Percentiles rank a stretch among this genome's conserved stretches.
These are phyloP conservation scores for Solanum medicagineum DNA, from an alignment of 257 asterid species.

Conservation along the genomic window DNA sequence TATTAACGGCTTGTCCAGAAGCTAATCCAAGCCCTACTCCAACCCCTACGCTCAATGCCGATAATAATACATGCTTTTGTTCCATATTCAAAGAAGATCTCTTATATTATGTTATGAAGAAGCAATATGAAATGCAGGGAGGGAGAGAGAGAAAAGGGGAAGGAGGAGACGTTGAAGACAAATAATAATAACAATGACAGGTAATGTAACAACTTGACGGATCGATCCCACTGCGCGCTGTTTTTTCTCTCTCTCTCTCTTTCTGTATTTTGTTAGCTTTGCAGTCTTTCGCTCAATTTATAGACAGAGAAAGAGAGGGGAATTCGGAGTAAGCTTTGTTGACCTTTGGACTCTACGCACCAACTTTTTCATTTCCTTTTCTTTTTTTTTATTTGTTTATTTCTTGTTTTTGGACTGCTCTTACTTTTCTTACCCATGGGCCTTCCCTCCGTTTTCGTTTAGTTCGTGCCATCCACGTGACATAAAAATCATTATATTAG, in stretches of 20 bases:
- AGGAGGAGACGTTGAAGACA: neutral
- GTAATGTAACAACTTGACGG: neutral
- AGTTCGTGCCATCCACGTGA: too few relatives aligned
- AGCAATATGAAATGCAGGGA: neutral
- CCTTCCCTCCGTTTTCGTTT: too few relatives aligned
- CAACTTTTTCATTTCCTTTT: neutral
- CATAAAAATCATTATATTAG: too few relatives aligned
- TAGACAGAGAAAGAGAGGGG: neutral
- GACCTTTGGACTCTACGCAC: neutral
- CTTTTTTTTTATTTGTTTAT: neutral
- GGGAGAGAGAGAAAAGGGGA: neutral
- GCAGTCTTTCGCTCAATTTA: neutral
- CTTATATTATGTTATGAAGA: neutral
- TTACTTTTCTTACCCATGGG: neutral
- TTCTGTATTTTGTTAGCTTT: neutral
- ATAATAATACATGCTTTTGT: constrained; percentile 59
- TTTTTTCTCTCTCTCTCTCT: neutral
- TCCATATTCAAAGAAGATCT: constrained; percentile 58
- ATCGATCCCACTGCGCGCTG: neutral
- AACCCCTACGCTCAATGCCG: constrained; percentile 86
- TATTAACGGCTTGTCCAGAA: constrained; percentile 56
- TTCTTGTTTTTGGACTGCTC: neutral
- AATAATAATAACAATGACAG: neutral
- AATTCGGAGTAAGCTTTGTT: neutral
- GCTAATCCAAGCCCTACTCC: constrained; percentile 80